Evolutionary conservation across 2,329 filamentous ascomycete species (phyloP).

Genomic region (Aureobasidium leucospermi): DNA sequence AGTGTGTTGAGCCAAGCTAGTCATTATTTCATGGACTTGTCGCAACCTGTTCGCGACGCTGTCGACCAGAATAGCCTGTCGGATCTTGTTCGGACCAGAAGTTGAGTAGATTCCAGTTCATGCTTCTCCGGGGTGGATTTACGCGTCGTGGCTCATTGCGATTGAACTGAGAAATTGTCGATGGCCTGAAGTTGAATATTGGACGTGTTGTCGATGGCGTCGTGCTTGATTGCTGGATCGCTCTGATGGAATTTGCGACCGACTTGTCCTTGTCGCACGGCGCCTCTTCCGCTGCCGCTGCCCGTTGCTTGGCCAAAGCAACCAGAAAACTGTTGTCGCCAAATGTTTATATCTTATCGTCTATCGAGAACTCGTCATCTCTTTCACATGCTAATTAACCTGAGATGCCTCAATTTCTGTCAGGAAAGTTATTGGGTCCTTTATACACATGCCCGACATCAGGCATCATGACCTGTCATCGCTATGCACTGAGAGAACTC

Average conservation of each 20-base stretch:
- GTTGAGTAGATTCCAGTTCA: not conserved
- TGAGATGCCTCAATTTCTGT: not conserved
- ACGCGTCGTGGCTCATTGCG: not conserved
- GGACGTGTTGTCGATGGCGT: not conserved
- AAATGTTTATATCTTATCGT: not conserved
- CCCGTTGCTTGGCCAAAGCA: not conserved
- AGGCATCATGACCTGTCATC: no score
- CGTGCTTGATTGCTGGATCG: not conserved
- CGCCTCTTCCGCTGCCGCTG: constrained; percentile 1
- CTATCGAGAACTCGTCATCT: not conserved
- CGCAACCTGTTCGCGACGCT: not conserved
- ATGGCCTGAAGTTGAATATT: not conserved
- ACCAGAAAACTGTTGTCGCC: not conserved
- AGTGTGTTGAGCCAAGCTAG: constrained; percentile 55
- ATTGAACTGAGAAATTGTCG: not conserved
- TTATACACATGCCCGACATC: not conserved
- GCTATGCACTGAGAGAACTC: not conserved
- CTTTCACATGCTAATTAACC: not conserved
- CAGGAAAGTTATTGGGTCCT: no score
- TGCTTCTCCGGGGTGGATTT: not conserved
- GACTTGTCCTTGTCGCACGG: not conserved
- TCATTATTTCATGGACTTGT: constrained; percentile 40
- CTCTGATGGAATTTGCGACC: not conserved
- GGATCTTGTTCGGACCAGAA: not conserved
- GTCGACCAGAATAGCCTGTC: not conserved